These are phyloP conservation scores for Penicillium odoratum DNA, from an alignment of 495 filamentous ascomycete species.

Conservation along the genomic window DNA sequence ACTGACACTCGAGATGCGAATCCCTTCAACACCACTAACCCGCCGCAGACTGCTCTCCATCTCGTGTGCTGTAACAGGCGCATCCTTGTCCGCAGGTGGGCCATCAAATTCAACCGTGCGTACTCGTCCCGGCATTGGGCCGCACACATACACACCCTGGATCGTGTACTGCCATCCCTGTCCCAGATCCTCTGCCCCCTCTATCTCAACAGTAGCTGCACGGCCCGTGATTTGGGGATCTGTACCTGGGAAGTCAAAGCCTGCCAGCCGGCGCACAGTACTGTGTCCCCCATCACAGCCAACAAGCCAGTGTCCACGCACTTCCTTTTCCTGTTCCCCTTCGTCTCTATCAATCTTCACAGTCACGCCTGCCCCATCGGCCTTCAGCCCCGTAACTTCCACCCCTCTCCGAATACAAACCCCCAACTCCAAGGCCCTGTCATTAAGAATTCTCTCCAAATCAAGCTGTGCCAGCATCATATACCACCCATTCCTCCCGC, in stretches of 20 bases:
- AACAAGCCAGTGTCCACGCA: constrained; percentile 20
- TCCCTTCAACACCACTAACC: constrained; percentile 20
- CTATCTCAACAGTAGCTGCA: constrained; percentile 15
- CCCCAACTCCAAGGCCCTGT: constrained; percentile 25
- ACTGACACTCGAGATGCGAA: constrained; percentile 24
- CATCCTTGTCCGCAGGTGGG: constrained; percentile 23
- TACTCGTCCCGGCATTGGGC: constrained; percentile 4
- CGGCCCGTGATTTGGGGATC: constrained; percentile 25
- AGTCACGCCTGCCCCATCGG: constrained; percentile 1
- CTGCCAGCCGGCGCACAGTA: constrained; percentile 18
- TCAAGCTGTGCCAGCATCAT: constrained; percentile 26
- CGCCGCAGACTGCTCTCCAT: constrained; percentile 28
- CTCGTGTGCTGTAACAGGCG: constrained; percentile 27
- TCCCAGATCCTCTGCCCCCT: constrained; percentile 21
- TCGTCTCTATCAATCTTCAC: constrained; percentile 1
- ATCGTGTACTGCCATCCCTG: constrained; percentile 22
- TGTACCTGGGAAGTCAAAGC: constrained; percentile 24
- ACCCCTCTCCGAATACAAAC: constrained; percentile 27
- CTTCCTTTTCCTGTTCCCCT: background rate
- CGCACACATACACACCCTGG: constrained; percentile 19
- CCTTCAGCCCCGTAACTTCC: constrained; percentile 7
- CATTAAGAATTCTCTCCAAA: constrained; percentile 21
- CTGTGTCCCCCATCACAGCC: constrained; percentile 27
- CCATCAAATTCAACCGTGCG: constrained; percentile 32
- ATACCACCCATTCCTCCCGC: constrained; percentile 13